Percentiles rank a stretch among this genome's conserved stretches.
These are phyloP conservation scores for Verbascum thapsus DNA, from an alignment of 257 asterid species.

Conservation along the genomic window DNA sequence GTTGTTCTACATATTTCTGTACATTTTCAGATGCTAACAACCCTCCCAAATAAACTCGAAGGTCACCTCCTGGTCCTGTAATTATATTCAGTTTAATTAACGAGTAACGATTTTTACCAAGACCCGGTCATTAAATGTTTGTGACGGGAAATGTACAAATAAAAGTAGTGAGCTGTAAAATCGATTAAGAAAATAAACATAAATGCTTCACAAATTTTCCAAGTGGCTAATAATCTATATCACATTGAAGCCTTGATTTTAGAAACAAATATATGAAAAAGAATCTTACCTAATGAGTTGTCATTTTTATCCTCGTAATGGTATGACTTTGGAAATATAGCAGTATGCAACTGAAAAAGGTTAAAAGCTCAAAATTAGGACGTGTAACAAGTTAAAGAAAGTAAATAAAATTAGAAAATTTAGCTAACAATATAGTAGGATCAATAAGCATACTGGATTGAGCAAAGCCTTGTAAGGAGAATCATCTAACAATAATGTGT, in stretches of 20 bases:
- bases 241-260: not conserved
- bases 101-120: too few relatives aligned
- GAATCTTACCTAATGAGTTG: conserved; percentile 65
- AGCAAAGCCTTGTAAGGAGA: conserved; percentile 97
- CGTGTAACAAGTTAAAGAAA: conserved; percentile 11
- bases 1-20: conserved; percentile 54
- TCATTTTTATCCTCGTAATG: conserved; percentile 46
- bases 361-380: conserved; percentile 26
- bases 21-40: conserved; percentile 52
- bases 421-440: conserved; percentile 3
- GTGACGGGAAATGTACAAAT: too few relatives aligned
- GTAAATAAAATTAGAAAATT: not conserved
- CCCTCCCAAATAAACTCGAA: conserved; percentile 75
- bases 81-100: conserved; percentile 9
- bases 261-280: not conserved
- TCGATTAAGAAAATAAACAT: too few relatives aligned
- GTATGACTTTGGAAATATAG: conserved; percentile 71
- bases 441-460: conserved; percentile 69
- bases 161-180: too few relatives aligned
- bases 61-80: conserved; percentile 73
- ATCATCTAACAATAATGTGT: conserved; percentile 85
- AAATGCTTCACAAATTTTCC: too few relatives aligned
- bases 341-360: conserved; percentile 59
- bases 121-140: too few relatives aligned
- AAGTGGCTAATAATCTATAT: too few relatives aligned